Evolutionary conservation across 108 stramenopile species (phyloP).

Genomic region (Discostella pseudostelligera): DNA sequence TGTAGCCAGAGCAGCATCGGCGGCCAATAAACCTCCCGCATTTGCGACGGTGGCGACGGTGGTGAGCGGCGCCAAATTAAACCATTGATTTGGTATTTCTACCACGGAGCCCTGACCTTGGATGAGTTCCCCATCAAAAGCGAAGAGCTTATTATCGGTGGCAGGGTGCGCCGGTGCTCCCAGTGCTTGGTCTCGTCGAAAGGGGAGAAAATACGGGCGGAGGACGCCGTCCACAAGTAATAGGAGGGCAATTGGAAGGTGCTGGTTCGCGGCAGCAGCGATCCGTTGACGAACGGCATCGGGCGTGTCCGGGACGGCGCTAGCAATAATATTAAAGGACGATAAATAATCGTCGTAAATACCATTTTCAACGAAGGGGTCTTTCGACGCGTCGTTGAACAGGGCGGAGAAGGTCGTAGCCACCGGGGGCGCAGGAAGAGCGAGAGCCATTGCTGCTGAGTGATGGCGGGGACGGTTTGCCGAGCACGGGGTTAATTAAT

Average conservation of each 20-base stretch:
- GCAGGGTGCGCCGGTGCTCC: neutral
- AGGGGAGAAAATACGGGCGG: slow-evolving; percentile 7
- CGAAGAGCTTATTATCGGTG: slow-evolving; percentile 11
- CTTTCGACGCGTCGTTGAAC: neutral
- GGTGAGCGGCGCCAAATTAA: neutral
- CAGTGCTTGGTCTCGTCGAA: slow-evolving; percentile 33
- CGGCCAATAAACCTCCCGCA: neutral
- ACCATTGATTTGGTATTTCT: neutral
- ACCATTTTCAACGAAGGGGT: neutral
- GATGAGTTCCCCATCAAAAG: slow-evolving; percentile 5
- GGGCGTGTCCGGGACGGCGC: neutral
- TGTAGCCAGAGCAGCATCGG: neutral
- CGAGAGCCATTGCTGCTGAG: neutral
- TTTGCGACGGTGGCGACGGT: neutral
- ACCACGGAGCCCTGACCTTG: neutral
- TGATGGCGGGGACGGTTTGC: no score
- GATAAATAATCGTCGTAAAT: neutral
- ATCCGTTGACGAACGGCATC: neutral
- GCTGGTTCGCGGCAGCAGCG: neutral
- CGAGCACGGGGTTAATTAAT: no score
- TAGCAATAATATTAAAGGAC: neutral
- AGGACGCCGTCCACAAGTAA: neutral
- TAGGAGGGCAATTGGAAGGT: neutral
- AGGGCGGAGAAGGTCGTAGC: neutral
- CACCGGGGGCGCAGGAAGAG: neutral